These are phyloP conservation scores for Aureobasidium pullulans DNA, from an alignment of 2,329 filamentous ascomycete species.

Conservation along the genomic window DNA sequence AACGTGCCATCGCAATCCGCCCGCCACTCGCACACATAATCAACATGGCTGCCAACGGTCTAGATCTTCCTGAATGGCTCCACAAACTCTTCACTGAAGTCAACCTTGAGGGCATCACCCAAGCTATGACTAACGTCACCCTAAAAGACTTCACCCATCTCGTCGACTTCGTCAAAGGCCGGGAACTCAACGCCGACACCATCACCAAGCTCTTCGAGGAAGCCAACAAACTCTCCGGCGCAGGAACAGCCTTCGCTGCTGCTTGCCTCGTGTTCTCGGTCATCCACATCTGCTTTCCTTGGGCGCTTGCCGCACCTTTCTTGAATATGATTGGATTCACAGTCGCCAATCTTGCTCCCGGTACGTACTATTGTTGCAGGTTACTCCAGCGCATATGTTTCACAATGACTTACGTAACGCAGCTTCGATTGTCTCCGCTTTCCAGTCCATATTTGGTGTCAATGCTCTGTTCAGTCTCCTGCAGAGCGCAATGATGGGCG, in stretches of 20 bases:
- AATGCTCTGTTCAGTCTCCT: constrained; percentile 22
- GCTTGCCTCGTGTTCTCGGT: neutral
- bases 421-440: constrained; percentile 22
- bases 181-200: neutral
- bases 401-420: neutral
- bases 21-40: neutral
- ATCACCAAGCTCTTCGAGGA: constrained; percentile 1
- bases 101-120: neutral
- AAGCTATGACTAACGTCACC: neutral
- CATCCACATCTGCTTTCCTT: neutral
- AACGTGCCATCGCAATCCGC: neutral
- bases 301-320: neutral
- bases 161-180: neutral
- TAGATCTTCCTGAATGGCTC: neutral
- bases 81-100: neutral
- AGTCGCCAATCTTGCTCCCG: neutral
- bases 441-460: constrained; percentile 20
- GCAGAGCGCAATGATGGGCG: constrained; percentile 29
- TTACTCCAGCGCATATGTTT: neutral
- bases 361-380: neutral
- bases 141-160: neutral
- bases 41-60: neutral
- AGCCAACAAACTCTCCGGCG: neutral
- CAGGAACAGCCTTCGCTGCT: neutral
- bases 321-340: neutral